Conservation (phyloP, 2,329 filamentous ascomycete species). For the Shiraia bambusicola region DNA sequence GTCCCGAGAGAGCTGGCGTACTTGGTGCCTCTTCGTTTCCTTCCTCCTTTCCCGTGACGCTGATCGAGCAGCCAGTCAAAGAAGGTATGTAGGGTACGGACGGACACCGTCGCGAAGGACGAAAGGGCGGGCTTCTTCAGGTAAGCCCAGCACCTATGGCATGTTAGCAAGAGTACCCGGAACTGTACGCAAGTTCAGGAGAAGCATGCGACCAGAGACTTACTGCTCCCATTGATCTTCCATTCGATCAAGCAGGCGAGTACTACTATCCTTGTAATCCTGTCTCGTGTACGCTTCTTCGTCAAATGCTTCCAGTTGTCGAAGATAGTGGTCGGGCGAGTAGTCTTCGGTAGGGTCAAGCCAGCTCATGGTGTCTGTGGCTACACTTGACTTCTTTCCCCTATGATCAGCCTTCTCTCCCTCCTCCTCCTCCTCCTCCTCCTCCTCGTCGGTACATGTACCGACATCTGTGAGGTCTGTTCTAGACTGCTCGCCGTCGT, state of each 20-base stretch:
- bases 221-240: slow-evolving; percentile 25
- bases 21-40: not conserved
- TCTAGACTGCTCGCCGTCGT: no score
- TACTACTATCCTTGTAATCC: slow-evolving; percentile 22
- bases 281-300: slow-evolving; percentile 17
- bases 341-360: slow-evolving; percentile 11
- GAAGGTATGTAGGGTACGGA: slow-evolving; percentile 3
- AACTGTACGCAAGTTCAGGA: no score
- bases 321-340: slow-evolving; percentile 19
- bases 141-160: no score
- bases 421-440: no score
- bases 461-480: slow-evolving; percentile 16
- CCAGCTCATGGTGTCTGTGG: slow-evolving; percentile 4
- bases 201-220: no score
- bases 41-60: slow-evolving; percentile 3
- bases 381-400: slow-evolving; percentile 2
- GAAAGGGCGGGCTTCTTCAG: no score
- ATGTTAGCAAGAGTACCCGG: no score
- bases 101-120: not conserved
- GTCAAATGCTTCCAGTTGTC: slow-evolving; percentile 14
- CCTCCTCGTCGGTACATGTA: no score
- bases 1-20: not conserved
- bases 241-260: slow-evolving; percentile 16
- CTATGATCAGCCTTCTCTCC: no score
- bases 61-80: slow-evolving; percentile 2